Conservation (phyloP, 2,329 filamentous ascomycete species). For the Beauveria australis region DNA sequence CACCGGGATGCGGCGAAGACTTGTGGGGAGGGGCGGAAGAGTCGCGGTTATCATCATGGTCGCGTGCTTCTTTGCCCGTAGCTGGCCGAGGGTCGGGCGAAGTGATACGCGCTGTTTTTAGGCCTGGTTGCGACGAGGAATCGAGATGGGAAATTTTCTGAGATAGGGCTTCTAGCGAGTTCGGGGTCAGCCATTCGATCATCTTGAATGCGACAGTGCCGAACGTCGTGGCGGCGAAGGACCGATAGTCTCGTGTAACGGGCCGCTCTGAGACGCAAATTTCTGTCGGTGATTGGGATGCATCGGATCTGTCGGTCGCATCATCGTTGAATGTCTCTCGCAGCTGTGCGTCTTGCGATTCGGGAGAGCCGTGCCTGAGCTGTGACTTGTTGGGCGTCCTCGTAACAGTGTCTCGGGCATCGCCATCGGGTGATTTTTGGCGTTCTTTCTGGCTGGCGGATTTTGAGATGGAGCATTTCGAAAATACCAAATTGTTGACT, state of each 20-base stretch:
- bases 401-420: not conserved
- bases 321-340: not conserved
- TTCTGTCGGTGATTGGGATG: conserved; percentile 5
- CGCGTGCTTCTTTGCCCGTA: not conserved
- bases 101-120: not conserved
- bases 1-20: not conserved
- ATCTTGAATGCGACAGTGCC: conserved; percentile 60
- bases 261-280: conserved; percentile 38
- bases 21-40: not conserved
- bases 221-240: conserved; percentile 56
- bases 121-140: not conserved
- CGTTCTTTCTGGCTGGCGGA: conserved; percentile 38
- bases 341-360: not conserved
- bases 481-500: conserved; percentile 39
- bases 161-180: conserved; percentile 42
- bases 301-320: not conserved
- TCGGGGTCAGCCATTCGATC: conserved; percentile 61
- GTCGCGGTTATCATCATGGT: not conserved
- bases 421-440: conserved; percentile 34
- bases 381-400: not conserved
- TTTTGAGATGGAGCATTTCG: conserved; percentile 11
- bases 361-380: not conserved
- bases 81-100: not conserved
- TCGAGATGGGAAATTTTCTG: conserved; percentile 21
- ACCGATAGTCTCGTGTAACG: conserved; percentile 47